Evolutionary conservation across 176 grass and related monocot genomes (phyloP).

Genomic region (Oryza coarctata): DNA sequence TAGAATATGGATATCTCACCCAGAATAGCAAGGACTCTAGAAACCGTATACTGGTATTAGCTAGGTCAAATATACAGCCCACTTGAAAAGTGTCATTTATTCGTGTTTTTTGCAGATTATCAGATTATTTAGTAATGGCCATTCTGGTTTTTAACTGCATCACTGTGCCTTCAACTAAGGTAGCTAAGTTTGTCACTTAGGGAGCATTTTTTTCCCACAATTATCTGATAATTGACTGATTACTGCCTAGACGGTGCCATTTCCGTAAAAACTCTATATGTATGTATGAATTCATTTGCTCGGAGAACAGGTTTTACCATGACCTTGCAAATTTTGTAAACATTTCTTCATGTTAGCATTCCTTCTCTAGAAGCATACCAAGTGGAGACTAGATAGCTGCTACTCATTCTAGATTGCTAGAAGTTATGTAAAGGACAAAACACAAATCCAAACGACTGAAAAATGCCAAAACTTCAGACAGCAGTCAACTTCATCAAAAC

Average conservation of each 20-base stretch:
- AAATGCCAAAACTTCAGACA: not conserved
- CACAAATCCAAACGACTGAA: not conserved
- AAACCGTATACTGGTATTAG: too few species aligned
- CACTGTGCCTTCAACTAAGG: not conserved
- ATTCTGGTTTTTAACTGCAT: not conserved
- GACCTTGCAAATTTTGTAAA: not conserved
- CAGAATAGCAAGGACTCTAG: too few species aligned
- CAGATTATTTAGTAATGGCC: not conserved
- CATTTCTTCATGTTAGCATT: not conserved
- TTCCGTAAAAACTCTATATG: too few species aligned
- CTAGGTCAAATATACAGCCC: too few species aligned
- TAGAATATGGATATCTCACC: too few species aligned
- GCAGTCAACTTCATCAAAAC: not conserved
- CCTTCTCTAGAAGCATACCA: constrained; percentile 15
- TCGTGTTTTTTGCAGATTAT: too few species aligned
- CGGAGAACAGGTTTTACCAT: not conserved
- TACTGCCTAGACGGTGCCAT: too few species aligned
- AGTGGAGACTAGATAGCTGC: not conserved
- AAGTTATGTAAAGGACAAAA: not conserved
- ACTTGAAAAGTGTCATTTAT: too few species aligned
- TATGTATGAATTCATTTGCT: not conserved
- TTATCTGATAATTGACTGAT: not conserved
- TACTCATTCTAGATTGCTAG: constrained; percentile 16
- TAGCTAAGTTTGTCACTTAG: not conserved
- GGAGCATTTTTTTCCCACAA: not conserved